These are phyloP conservation scores for Monosporascus sp. DNA, from an alignment of 2,329 filamentous ascomycete species.

Conservation along the genomic window DNA sequence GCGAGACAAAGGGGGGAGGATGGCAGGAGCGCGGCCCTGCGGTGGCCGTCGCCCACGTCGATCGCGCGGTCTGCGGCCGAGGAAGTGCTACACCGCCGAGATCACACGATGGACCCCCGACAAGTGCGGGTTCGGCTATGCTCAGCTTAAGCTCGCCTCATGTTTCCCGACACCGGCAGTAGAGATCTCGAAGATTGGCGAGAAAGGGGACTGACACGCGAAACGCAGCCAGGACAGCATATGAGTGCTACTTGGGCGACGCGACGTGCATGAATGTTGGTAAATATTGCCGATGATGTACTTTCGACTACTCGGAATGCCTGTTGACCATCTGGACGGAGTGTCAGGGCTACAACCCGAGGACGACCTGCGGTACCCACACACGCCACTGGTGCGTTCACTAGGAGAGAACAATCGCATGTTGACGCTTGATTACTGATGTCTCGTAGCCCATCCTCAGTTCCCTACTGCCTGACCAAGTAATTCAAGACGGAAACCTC, in stretches of 20 bases:
- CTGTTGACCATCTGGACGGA: slow-evolving; percentile 11
- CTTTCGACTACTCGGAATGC: slow-evolving; percentile 7
- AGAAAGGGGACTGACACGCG: neutral
- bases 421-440: neutral
- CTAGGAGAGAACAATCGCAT: neutral
- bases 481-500: slow-evolving; percentile 6
- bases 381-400: slow-evolving; percentile 11
- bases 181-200: neutral
- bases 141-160: slow-evolving; percentile 3
- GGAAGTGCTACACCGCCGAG: slow-evolving; percentile 7
- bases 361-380: slow-evolving; percentile 5
- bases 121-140: slow-evolving; percentile 13
- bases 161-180: neutral
- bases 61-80: slow-evolving; percentile 7
- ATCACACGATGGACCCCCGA: slow-evolving; percentile 11
- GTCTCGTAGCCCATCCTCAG: neutral
- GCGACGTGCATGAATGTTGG: slow-evolving; percentile 11
- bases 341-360: slow-evolving; percentile 13
- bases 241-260: slow-evolving; percentile 7
- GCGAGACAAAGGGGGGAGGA: slow-evolving; percentile 4
- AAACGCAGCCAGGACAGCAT: slow-evolving; percentile 6
- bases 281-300: slow-evolving; percentile 11
- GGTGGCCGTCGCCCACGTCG: slow-evolving; percentile 6
- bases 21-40: slow-evolving; percentile 6
- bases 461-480: slow-evolving; percentile 12